These are phyloP conservation scores for Pyricularia pennisetigena DNA, from an alignment of 2,329 filamentous ascomycete species.

Conservation along the genomic window DNA sequence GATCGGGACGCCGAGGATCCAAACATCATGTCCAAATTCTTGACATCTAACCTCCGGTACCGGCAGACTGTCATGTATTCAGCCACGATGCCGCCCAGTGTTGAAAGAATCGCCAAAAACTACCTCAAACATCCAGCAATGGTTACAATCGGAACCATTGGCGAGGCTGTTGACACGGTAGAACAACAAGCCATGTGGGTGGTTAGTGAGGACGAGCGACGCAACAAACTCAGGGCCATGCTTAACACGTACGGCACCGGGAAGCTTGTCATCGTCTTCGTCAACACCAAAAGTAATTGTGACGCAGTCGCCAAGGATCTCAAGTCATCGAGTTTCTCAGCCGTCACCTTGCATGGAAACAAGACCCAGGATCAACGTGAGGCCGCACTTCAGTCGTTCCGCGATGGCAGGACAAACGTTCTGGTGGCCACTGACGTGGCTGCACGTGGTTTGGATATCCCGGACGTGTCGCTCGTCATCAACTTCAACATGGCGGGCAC, in stretches of 20 bases:
- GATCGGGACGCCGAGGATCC: constrained; percentile 83
- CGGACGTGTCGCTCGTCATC: constrained; percentile 85
- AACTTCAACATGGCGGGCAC: constrained; percentile 98
- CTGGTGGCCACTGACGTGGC: constrained; percentile 94
- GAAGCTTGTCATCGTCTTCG: constrained; percentile 94
- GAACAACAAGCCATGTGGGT: constrained; percentile 95
- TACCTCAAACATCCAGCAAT: constrained; percentile 89
- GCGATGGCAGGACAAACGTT: constrained; percentile 71
- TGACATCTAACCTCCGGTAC: constrained; percentile 63
- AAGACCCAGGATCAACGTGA: constrained; percentile 99
- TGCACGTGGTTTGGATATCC: constrained; percentile 94
- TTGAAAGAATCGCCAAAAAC: constrained; percentile 94
- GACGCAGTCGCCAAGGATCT: constrained; percentile 91
- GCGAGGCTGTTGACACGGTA: constrained; percentile 94
- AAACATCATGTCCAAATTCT: constrained; percentile 69
- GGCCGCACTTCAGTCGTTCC: constrained; percentile 76
- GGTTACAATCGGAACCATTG: constrained; percentile 87
- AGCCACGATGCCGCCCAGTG: constrained; percentile 86
- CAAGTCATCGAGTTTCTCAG: constrained; percentile 83
- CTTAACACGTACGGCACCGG: constrained; percentile 70
- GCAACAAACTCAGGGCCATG: constrained; percentile 91
- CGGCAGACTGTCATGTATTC: constrained; percentile 99
- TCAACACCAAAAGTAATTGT: constrained; percentile 99
- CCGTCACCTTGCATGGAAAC: constrained; percentile 85
- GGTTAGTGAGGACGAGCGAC: constrained; percentile 84